Conservation (phyloP, 192 early-diverging fungal genomes). For the Umbelopsis ramanniana region DNA sequence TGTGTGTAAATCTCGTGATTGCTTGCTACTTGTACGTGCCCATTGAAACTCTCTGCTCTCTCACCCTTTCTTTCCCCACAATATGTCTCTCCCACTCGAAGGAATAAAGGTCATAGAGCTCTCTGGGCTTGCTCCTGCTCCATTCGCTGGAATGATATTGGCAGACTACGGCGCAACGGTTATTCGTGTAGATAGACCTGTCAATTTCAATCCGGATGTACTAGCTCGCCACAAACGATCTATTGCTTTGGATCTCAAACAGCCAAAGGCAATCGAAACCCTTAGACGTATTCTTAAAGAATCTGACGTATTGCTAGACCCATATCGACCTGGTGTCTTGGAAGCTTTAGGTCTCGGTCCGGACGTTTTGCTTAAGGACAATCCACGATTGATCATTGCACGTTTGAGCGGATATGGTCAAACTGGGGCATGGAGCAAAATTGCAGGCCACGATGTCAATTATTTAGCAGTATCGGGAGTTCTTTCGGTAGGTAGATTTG, state of each 20-base stretch:
- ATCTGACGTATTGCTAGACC: slow-evolving; percentile 67
- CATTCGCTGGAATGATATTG: slow-evolving; percentile 69
- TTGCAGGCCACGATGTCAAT: slow-evolving; percentile 71
- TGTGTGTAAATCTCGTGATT: slow-evolving; percentile 5
- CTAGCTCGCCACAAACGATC: slow-evolving; percentile 66
- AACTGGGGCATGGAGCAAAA: slow-evolving; percentile 49
- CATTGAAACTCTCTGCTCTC: neutral
- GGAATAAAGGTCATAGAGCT: slow-evolving; percentile 67
- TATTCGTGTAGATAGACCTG: slow-evolving; percentile 62
- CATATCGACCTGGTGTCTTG: slow-evolving; percentile 74
- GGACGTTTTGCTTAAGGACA: slow-evolving; percentile 53
- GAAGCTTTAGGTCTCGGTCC: slow-evolving; percentile 70
- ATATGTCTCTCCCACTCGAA: slow-evolving; percentile 40
- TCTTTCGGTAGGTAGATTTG: slow-evolving; percentile 46
- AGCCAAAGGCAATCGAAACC: slow-evolving; percentile 45
- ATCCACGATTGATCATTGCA: slow-evolving; percentile 62
- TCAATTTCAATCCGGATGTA: slow-evolving; percentile 45
- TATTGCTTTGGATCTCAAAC: slow-evolving; percentile 64
- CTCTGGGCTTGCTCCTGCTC: slow-evolving; percentile 69
- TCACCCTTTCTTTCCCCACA: neutral
- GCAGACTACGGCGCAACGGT: slow-evolving; percentile 73
- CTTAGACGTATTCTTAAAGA: slow-evolving; percentile 48
- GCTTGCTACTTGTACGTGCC: no score
- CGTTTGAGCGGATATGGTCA: slow-evolving; percentile 76
- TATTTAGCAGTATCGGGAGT: slow-evolving; percentile 70